A percentile compares a stretch with the other conserved stretches of the same genome.
phyloP scores from a whole-genome alignment of 176 grass and related monocot genomes.

The Oryza punctata region DNA sequence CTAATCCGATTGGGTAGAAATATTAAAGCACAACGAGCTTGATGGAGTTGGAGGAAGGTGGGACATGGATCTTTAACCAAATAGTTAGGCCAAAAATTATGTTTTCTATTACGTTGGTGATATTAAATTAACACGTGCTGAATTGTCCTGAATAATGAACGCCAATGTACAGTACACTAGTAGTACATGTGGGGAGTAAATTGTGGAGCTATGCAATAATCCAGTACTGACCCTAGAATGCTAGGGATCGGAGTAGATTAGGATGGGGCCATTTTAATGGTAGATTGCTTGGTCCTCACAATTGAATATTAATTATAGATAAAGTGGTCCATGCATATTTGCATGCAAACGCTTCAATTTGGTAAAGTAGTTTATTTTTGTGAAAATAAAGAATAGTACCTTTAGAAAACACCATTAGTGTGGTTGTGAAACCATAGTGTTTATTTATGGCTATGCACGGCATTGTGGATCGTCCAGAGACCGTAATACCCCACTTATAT shows the following conservation, averaged over 20 bases:
- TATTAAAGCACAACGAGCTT: not conserved
- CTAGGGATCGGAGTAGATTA: not conserved
- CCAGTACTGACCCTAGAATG: not conserved
- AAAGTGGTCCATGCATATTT: not conserved
- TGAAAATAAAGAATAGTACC: not conserved
- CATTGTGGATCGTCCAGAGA: no score
- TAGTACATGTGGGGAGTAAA: not conserved
- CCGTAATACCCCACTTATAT: no score
- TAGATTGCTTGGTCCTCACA: not conserved
- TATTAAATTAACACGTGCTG: not conserved
- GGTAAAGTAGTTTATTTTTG: not conserved
- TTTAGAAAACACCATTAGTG: not conserved
- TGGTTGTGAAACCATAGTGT: not conserved
- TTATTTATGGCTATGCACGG: no score
- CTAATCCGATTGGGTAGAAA: not conserved
- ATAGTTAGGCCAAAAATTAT: not conserved
- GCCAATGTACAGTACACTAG: not conserved
- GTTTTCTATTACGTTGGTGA: not conserved
- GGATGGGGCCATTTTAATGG: not conserved
- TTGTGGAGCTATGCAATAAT: not conserved
- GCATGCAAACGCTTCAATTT: not conserved
- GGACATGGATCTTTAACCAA: no score
- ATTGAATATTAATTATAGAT: not conserved
- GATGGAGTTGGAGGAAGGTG: no score
- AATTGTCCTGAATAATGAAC: not conserved